These are phyloP conservation scores for Boehmeria nivea DNA, from an alignment of 306 rosid species.

Conservation along the genomic window DNA sequence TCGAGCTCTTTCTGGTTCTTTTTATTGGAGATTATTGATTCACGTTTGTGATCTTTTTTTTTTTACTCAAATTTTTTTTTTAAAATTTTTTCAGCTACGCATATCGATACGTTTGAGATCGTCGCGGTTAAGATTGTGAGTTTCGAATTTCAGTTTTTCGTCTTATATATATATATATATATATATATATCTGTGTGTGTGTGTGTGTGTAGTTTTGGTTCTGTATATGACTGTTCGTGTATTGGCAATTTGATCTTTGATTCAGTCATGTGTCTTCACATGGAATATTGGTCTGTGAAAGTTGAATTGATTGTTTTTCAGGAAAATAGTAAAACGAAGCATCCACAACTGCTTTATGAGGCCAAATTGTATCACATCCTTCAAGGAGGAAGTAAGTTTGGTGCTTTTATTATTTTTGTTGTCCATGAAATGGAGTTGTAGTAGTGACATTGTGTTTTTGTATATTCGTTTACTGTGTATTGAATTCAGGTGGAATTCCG, in stretches of 20 bases:
- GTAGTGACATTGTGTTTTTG: background rate
- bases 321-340: slow-evolving; percentile 92
- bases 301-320: slow-evolving; percentile 23
- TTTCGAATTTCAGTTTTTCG: slow-evolving; percentile 3
- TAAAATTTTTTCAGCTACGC: slow-evolving; percentile 59
- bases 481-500: slow-evolving; percentile 66
- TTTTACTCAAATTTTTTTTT: background rate
- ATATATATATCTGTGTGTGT: too few relatives aligned
- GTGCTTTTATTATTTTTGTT: background rate
- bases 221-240: background rate
- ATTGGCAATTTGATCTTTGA: background rate
- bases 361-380: slow-evolving; percentile 84
- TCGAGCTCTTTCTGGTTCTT: background rate
- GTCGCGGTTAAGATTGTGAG: slow-evolving; percentile 91
- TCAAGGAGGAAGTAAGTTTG: slow-evolving; percentile 84
- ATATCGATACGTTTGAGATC: slow-evolving; percentile 82
- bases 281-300: background rate
- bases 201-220: background rate
- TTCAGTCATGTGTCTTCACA: background rate
- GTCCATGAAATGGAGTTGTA: too few relatives aligned
- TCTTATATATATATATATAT: too few relatives aligned
- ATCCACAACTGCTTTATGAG: slow-evolving; percentile 87
- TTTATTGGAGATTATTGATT: background rate
- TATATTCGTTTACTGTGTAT: background rate
- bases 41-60: background rate